Conservation (phyloP, 1,139 yeast genomes). For the Geotrichum fermentans region DNA sequence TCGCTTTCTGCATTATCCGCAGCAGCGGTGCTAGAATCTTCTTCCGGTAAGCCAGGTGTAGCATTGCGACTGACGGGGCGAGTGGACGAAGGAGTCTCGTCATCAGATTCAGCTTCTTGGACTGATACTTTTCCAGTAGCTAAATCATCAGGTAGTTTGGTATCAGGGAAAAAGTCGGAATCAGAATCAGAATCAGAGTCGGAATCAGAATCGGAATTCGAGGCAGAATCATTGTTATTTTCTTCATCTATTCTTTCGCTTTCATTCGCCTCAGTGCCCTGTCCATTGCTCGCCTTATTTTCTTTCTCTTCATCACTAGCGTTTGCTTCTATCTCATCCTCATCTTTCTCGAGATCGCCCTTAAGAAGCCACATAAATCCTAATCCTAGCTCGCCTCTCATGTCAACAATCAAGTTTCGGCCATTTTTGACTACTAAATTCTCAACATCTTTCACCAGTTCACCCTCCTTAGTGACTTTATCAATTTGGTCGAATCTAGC, state of each 20-base stretch:
- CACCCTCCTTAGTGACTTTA: constrained; percentile 61
- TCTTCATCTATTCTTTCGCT: background rate
- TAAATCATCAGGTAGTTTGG: constrained; percentile 20
- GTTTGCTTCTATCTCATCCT: constrained; percentile 43
- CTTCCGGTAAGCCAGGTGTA: too few relatives aligned
- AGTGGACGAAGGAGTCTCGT: background rate
- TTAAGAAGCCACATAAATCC: constrained; percentile 71
- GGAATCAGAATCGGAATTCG: constrained; percentile 27
- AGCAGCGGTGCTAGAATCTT: background rate
- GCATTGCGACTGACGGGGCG: too few relatives aligned
- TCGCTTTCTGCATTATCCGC: background rate
- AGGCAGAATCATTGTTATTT: constrained; percentile 28
- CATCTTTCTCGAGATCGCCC: constrained; percentile 46
- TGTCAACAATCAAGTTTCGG: constrained; percentile 72
- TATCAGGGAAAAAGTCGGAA: constrained; percentile 26
- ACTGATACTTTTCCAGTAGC: background rate
- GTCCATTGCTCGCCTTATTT: constrained; percentile 25
- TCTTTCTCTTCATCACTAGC: constrained; percentile 5
- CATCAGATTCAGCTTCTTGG: background rate
- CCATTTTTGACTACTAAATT: constrained; percentile 51
- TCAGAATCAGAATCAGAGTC: constrained; percentile 29
- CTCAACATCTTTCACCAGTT: constrained; percentile 45
- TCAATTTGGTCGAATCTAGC: constrained; percentile 61
- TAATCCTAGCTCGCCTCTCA: constrained; percentile 83
- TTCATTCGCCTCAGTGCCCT: background rate